Evolutionary conservation across 2,329 filamentous ascomycete genomes (phyloP), one percentile per base, ranked within the genome.

Genomic region (Aspergillus sp.): DNA sequence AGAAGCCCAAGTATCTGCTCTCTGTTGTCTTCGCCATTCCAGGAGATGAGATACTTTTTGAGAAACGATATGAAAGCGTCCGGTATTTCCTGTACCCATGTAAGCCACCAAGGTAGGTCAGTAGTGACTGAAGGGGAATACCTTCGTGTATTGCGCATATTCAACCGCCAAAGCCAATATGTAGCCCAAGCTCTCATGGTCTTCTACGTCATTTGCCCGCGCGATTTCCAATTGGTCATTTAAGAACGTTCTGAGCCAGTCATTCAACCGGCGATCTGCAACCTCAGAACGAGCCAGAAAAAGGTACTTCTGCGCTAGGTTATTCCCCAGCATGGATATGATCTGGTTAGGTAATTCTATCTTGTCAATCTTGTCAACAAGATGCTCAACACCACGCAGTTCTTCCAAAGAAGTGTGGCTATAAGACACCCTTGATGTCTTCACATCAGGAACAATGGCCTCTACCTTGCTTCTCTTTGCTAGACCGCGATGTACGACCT

Each of bases 301-400:
- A 23, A 94, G 80, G 57, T 81, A 84, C 70, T 94, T 95, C 72
- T 94, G 91, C 1, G 94, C 83, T 30, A 96, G 79, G 3, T 89
- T 89, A 69, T 96, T 90, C 2, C 84, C 85, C 13, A 96, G 79
- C 3, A 90, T 86, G 5, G 92, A 90, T 42, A 92, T 86, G 2
- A 96, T 81, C 74, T 96, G 92, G 64, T 90, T 92, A 0, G 92
- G 92, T 42, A 92, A 78, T 73, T 95, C 90, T 25, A 96, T 87
- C 65, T 84, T 90, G 66, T 96, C 91, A 8, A 96, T 75, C 59
- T 85, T 89, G 48, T 85, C 83, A 5, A 92, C 88, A 61, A 96
- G 88, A 53, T 86, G 82, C 23, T 86, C 80, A 11, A 87, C 87
- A 62, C 82, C 88, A 67, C 92, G 89, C 57, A 96, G 86, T 70